Conservation (phyloP, 192 early-diverging fungal species). For the Nowakowskiella sp. region DNA sequence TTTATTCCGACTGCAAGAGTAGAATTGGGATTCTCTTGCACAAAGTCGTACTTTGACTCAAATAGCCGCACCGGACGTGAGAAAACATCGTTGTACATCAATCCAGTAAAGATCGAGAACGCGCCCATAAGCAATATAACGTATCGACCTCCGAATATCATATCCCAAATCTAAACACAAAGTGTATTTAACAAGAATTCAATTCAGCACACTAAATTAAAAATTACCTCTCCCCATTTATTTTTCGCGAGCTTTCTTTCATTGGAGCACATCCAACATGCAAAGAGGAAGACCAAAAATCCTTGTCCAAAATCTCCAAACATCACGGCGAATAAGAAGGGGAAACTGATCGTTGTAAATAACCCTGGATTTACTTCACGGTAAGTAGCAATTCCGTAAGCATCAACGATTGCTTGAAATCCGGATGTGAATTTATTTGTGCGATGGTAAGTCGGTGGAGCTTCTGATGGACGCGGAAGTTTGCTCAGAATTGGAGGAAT, state of each 20-base stretch:
- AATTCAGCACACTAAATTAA: not conserved
- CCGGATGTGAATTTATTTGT: constrained; percentile 83
- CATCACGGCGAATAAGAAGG: constrained; percentile 91
- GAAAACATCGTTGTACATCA: constrained; percentile 87
- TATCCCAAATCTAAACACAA: constrained; percentile 48
- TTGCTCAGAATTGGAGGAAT: constrained; percentile 67
- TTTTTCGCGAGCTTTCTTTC: constrained; percentile 61
- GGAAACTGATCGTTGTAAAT: constrained; percentile 81
- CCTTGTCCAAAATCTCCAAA: constrained; percentile 90
- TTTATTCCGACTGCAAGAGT: constrained; percentile 23
- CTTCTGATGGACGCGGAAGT: constrained; percentile 48
- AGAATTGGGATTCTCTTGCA: constrained; percentile 41
- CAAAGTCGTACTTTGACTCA: constrained; percentile 62
- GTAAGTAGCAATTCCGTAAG: constrained; percentile 81
- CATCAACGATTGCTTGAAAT: constrained; percentile 87
- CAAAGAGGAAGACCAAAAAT: constrained; percentile 58
- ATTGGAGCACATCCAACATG: constrained; percentile 53
- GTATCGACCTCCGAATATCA: constrained; percentile 82
- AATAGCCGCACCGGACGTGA: constrained; percentile 59
- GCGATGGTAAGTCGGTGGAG: constrained; percentile 77
- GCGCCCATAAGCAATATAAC: constrained; percentile 81
- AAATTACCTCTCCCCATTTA: constrained; percentile 57
- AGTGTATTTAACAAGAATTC: not conserved
- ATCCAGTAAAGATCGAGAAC: constrained; percentile 79
- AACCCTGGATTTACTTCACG: constrained; percentile 86